phyloP scores from a whole-genome alignment of 2,329 filamentous ascomycete genomes.

The Tolypocladium inflatum region DNA sequence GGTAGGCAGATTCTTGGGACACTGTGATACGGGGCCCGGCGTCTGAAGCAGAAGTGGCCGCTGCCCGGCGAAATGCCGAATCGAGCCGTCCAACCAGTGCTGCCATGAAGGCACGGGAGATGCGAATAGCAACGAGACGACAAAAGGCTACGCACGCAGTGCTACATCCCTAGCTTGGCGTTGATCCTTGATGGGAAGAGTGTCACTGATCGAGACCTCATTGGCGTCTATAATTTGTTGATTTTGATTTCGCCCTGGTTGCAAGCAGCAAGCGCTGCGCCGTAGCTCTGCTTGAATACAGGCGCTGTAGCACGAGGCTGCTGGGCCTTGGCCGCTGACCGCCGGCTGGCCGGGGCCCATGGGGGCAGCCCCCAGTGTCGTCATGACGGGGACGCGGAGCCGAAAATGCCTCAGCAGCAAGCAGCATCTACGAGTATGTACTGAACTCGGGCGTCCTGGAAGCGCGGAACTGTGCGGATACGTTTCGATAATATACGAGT shows the following conservation, averaged over 20 bases:
- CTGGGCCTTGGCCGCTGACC: neutral
- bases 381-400: neutral
- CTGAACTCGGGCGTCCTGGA: neutral
- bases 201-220: neutral
- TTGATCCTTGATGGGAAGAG: neutral
- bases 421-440: no score
- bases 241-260: neutral
- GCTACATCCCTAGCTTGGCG: neutral
- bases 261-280: neutral
- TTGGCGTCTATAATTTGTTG: neutral
- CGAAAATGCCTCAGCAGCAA: conserved; percentile 9
- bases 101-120: neutral
- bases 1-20: neutral
- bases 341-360: neutral
- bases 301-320: neutral
- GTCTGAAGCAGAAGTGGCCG: neutral
- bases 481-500: neutral
- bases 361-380: neutral
- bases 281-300: neutral
- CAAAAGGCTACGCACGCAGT: neutral
- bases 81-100: neutral
- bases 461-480: neutral
- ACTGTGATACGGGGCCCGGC: neutral
- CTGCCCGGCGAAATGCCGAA: neutral
- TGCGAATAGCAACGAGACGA: neutral